phyloP scores from a whole-genome alignment of 2,329 filamentous ascomycete genomes.

The Fusarium luffae region DNA sequence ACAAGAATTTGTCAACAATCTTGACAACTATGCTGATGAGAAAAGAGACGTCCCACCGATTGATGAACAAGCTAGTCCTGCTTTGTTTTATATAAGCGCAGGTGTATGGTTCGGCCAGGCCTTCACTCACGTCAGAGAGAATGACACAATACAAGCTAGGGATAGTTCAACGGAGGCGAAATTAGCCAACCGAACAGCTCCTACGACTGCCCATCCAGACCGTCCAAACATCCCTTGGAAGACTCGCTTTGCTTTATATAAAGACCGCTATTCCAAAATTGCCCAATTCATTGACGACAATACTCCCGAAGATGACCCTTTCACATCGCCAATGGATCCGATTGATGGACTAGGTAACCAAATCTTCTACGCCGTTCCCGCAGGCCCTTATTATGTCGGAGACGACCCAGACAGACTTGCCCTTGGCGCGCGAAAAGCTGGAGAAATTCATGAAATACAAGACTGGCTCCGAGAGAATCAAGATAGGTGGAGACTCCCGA shows the following conservation, averaged over 20 bases:
- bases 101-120: conserved; percentile 8
- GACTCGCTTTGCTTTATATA: background rate
- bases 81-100: background rate
- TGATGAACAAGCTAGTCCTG: background rate
- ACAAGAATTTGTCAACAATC: background rate
- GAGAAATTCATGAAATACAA: conserved; percentile 12
- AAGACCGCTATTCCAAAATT: background rate
- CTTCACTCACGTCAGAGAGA: background rate
- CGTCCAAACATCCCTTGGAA: background rate
- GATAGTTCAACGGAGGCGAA: background rate
- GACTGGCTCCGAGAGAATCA: background rate
- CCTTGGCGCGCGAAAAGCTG: background rate
- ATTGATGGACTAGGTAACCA: conserved; percentile 43
- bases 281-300: background rate
- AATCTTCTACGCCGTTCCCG: conserved; percentile 43
- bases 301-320: background rate
- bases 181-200: background rate
- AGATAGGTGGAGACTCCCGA: background rate
- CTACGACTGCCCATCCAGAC: background rate
- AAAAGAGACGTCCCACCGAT: background rate
- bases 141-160: background rate
- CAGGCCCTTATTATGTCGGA: conserved; percentile 32
- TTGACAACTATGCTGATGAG: background rate
- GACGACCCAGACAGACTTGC: background rate
- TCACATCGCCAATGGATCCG: conserved; percentile 31